Percentiles rank a stretch among this genome's conserved stretches.
Conservation (phyloP, 2,329 filamentous ascomycete genomes). For the Chaetomium sp. region DNA sequence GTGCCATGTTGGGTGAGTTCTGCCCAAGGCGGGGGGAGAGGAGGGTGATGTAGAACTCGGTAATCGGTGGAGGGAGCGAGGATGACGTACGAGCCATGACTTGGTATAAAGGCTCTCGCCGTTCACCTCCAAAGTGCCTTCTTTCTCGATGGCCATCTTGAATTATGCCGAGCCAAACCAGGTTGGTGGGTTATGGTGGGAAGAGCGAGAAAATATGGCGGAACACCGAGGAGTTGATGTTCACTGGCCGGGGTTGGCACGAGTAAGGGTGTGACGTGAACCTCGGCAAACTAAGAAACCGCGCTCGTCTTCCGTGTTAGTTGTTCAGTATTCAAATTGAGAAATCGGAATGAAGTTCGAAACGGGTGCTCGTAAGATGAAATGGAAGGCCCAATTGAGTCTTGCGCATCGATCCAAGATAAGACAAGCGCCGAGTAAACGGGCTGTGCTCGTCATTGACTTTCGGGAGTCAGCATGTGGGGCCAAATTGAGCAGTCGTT, state of each 20-base stretch:
- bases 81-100: conserved; percentile 57
- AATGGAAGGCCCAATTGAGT: not conserved
- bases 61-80: not conserved
- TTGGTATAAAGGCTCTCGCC: conserved; percentile 56
- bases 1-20: not conserved
- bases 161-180: not conserved
- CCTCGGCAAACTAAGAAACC: conserved; percentile 2
- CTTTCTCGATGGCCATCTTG: conserved; percentile 48
- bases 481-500: not conserved
- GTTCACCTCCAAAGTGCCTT: conserved; percentile 53
- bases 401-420: not conserved
- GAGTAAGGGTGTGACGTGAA: not conserved
- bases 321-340: not conserved
- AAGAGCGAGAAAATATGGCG: not conserved
- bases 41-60: not conserved
- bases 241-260: not conserved
- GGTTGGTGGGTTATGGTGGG: not conserved
- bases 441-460: not conserved
- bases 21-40: not conserved
- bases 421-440: not conserved
- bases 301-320: not conserved
- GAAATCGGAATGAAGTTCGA: not conserved
- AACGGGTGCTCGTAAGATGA: not conserved
- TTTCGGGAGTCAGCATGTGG: conserved; percentile 4
- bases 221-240: not conserved